Evolutionary conservation across 2,329 filamentous ascomycete species (phyloP), one percentile per base, ranked within the genome.

Genomic region (Exserohilum turcica): DNA sequence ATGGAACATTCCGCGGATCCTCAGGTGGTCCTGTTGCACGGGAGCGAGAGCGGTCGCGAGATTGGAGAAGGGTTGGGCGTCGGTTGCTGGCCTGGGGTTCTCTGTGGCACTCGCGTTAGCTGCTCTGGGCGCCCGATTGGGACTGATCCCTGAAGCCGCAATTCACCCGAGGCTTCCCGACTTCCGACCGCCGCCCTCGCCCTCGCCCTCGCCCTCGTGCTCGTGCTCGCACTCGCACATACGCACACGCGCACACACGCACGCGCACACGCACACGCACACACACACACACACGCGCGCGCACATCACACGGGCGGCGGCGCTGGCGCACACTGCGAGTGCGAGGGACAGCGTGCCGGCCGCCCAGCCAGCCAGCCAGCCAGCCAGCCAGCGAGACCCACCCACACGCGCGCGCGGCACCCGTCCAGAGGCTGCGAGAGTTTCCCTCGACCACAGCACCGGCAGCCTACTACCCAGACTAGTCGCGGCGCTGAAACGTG

Each of bases 1-100:
- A 44, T 53, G 51, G 51, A 54, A 54, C 33, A 45, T 54, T 50
- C 46, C 46, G 46, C 39, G 46, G 47, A 50, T 36, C 29, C 39
- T 50, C 51, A 31, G 36, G 21, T 42, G 18, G 42, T 28, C 24
- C 39, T 28, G 24, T 33, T 28, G 24, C 44, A 13, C 5, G 39
- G 38, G 43, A 18, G 37, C 37, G 19, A 12, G n/a, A n/a, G n/a
- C 36, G 13, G 43, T 39, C 27, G 31, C 44, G 27, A 48, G 35
- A 40, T 46, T 39, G 39, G 15, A 27, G n/a, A 38, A 37, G 47
- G 38, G 33, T 45, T 40, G 38, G 44, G 44, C 21, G 21, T 15
- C 21, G 27, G 31, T 27, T 18, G 29, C 39, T 24, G n/a, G n/a
- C n/a, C 32, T 37, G 44, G 27, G 50, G 40, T 27, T 44, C 33